Percentiles rank a stretch among this genome's conserved stretches.
These are phyloP conservation scores for Novymonas esmeraldas DNA, from an alignment of 208 protist species.

Conservation along the genomic window DNA sequence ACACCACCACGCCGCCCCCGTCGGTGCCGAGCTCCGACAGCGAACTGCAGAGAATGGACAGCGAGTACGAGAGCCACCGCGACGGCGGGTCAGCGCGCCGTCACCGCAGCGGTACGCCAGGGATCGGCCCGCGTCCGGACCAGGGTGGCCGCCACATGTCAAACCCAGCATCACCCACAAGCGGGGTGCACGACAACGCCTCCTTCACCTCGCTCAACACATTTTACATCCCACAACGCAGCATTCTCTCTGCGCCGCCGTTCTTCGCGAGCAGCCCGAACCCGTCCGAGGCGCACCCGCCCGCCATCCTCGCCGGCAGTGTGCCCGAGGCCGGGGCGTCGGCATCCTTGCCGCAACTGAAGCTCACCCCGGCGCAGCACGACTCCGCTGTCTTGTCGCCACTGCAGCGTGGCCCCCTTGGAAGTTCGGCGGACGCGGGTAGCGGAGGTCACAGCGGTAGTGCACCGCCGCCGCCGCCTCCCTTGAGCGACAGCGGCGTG, in stretches of 20 bases:
- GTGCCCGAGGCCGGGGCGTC: neutral
- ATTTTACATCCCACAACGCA: constrained; percentile 39
- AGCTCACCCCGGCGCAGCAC: neutral
- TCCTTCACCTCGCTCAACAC: constrained; percentile 26
- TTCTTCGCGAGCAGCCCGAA: constrained; percentile 10
- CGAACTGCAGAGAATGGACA: constrained; percentile 9
- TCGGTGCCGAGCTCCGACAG: constrained; percentile 10
- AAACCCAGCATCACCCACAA: neutral
- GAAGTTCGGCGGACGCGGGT: too few relatives aligned
- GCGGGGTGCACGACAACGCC: constrained; percentile 13
- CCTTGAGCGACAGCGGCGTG: neutral
- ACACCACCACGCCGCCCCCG: constrained; percentile 11
- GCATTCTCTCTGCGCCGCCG: constrained; percentile 29
- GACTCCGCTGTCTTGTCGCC: neutral
- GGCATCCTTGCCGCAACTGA: neutral
- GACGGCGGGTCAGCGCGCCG: neutral
- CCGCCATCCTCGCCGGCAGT: constrained; percentile 1
- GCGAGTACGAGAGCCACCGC: neutral
- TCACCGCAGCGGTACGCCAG: constrained; percentile 1
- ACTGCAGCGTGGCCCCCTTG: too few relatives aligned
- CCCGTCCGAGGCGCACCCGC: constrained; percentile 9
- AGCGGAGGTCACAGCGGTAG: too few relatives aligned
- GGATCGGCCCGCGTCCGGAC: neutral
- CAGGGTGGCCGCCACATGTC: neutral
- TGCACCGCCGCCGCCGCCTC: constrained; percentile 4